phyloP scores from a whole-genome alignment of 2,329 filamentous ascomycete genomes.

The Neonectria hederae region DNA sequence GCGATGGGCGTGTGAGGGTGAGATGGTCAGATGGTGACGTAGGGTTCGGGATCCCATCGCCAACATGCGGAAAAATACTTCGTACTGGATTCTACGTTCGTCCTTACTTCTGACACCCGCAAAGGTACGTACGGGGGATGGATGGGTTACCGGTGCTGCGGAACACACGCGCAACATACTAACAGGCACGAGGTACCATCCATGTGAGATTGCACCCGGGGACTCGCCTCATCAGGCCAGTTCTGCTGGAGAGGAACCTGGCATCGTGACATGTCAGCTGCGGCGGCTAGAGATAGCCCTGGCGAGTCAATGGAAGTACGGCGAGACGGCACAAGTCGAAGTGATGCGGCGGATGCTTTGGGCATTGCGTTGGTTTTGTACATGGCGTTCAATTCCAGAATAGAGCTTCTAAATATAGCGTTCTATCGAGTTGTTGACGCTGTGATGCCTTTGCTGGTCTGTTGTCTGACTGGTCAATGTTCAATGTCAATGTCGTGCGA shows the following conservation, averaged over 20 bases:
- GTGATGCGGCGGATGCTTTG: slow-evolving; percentile 4
- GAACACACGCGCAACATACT: neutral
- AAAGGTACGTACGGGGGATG: neutral
- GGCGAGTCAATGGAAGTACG: slow-evolving; percentile 25
- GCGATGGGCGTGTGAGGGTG: slow-evolving; percentile 5
- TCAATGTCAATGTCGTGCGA: slow-evolving; percentile 15
- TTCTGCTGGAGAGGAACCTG: neutral
- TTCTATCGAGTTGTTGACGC: slow-evolving; percentile 22
- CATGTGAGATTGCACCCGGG: slow-evolving; percentile 15
- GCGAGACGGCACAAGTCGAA: slow-evolving; percentile 7
- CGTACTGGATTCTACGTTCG: neutral
- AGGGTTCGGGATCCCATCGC: slow-evolving; percentile 31
- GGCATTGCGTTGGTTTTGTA: neutral
- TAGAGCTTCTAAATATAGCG: neutral
- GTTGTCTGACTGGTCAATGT: slow-evolving; percentile 16
- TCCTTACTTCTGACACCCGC: neutral
- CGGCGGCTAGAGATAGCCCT: slow-evolving; percentile 11
- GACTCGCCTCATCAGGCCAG: slow-evolving; percentile 16
- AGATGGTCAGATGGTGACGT: slow-evolving; percentile 36
- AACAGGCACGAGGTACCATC: neutral
- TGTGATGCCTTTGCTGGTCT: slow-evolving; percentile 4
- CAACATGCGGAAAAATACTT: neutral
- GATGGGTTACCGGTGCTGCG: slow-evolving; percentile 2
- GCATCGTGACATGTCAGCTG: slow-evolving; percentile 3
- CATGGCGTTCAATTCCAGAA: slow-evolving; percentile 21